Evolutionary conservation across 2,329 filamentous ascomycete species (phyloP), one percentile per base, ranked within the genome.

Genomic region (Sarocladium strictum): DNA sequence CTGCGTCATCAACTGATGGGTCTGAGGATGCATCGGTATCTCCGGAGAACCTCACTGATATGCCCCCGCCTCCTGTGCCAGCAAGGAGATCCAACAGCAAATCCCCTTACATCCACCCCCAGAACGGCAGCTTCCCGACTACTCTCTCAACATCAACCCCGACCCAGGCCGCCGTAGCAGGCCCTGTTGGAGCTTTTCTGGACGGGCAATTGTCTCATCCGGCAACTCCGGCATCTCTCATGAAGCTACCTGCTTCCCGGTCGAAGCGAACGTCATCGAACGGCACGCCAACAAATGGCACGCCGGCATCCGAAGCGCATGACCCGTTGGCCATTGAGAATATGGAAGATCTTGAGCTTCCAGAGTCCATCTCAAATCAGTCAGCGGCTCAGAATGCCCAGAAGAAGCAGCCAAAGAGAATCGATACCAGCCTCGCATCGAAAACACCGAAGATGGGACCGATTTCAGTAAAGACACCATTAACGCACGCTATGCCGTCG

Each of bases 161-260:
- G 12, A 33, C 40, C 64, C 58, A 50, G 24, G 24, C 54, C 43
- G 47, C 45, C 26, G 7, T 45, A 52, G 7, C 54, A 54, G 11
- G 41, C 49, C 15, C 40, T 50, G 49, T 53, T 21, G 35, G 41
- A 41, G 58, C 57, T 56, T 62, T 64, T 3, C 56, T 58, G 17
- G 65, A 64, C 32, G 55, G 53, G 10, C 63, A 71, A 21, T 75
- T 74, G 53, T 74, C 72, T 61, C 82, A 84, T 53, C 89, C 89
- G 11, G 91, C 90, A 1, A 96, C 91, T 0, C 91, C 91, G 1
- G 90, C 92, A 9, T 96, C 91, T 6, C 72, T 96, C 56, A 96
- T 97, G 88, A 87, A 84, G 62, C 76, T 93, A 41, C 78, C 77
- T 3, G 76, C 79, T 24, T 80, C 80, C 62, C 75, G 75, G 61